Evolutionary conservation across 2,329 filamentous ascomycete species (phyloP), one percentile per base, ranked within the genome.

Genomic region (Ploettnerulaceae sp.): DNA sequence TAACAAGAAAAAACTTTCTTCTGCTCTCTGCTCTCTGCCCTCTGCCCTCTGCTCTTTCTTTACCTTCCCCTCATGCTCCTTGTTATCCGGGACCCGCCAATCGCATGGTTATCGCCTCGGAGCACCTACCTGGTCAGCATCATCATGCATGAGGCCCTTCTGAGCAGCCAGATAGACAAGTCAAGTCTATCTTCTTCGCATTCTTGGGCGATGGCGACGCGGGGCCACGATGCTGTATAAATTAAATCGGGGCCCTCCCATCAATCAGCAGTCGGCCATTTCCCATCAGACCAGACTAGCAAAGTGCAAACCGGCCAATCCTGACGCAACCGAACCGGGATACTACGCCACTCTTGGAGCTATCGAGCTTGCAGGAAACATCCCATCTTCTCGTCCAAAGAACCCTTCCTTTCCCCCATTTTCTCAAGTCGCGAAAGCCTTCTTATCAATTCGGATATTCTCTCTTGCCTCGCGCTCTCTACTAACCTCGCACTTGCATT

Each of bases 91-190:
- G 44, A 33, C 44, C 49, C 49, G 49, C 54, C 52, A 54, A 54
- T 54, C 49, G 46, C 39, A 43, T 42, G 39, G 51, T 47, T 56
- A 56, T 56, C 54, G 52, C 54, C 47, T 37, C n/a, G 31, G 15
- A 15, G 12, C 21, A 38, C 20, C 25, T 43, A 36, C 39, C 40
- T 34, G 25, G 18, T 44, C 39, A 37, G 40, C 43, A 51, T 49
- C 45, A 43, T 51, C 44, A 43, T 50, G 49, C 54, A 43, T 43
- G 22, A 14, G 17, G 24, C 38, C 25, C 15, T 43, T 32, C 21
- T 25, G 26, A 43, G 26, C 15, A 26, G 21, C 11, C 32, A 35
- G 40, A 21, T 14, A 43, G 22, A 43, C 25, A 34, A 36, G 32
- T 42, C 3, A 20, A 4, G n/a, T 22, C 17, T 42, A 11, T 33